Base-by-base conservation (phyloP, 176 grass and related monocot genomes). In the Leersia perrieri region DNA sequence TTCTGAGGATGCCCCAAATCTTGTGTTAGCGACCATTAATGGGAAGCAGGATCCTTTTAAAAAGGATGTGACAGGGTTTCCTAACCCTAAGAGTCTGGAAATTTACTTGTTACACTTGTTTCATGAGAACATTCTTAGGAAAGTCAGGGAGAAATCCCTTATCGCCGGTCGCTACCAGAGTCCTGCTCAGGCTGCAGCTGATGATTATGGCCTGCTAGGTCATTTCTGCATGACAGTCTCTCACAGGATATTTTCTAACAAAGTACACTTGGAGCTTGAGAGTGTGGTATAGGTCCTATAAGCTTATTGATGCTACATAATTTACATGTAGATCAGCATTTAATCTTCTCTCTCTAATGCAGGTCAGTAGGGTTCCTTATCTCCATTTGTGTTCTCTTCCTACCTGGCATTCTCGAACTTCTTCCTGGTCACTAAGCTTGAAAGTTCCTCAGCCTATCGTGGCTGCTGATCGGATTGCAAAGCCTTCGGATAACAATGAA, bases 381-480 rank as follows among this genome's bases (percentile, higher is more conserved):
- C 78, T 98, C 42, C 86, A 95, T 80, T 60, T 95, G 40, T 22
- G 73, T 38, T 93, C 92, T 61, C 84, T 91, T 84, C 88, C 88
- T 78, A 94, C 95, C 16, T 91, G 92, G 92, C 95, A 98, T 89
- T 98, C 95, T 77, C 79, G 92, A 64, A 93, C 88, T 29, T 98
- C 95, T 70, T 98, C 95, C 57, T 98, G 90, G 95, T 91, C 88
- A 83, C 77, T 98, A 41, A 90, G 71, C 68, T 87, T 98, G 71
- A 98, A 89, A 91, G 79, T 98, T 66, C 95, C 95, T 0, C 86
- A 86, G 74, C 78, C 84, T 72, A 80, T 89, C 34, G 71, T 94
- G 65, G 82, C 85, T 20, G 33, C 86, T 78, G 81, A 80, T 80
- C 68, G 34, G 31, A 32, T 34, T 31, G 70, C 23, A 1, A 87